phyloP scores from a whole-genome alignment of 2,329 filamentous ascomycete species.

The Lasiodiplodia hormozganensis region DNA sequence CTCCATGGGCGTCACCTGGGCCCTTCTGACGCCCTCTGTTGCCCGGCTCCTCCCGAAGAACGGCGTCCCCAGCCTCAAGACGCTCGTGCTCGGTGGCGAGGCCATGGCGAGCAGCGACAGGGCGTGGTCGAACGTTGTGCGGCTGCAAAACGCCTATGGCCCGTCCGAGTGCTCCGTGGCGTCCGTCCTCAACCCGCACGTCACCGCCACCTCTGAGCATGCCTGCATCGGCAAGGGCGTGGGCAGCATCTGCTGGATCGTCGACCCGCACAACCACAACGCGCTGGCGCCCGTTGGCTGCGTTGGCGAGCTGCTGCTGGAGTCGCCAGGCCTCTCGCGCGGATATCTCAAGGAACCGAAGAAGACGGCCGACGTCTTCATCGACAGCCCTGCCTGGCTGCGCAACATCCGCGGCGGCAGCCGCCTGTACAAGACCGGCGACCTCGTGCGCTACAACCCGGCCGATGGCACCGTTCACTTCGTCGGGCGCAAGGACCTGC shows the following conservation, averaged over 20 bases:
- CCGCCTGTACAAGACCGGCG: conserved; percentile 11
- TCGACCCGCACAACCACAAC: conserved; percentile 38
- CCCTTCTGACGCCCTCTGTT: conserved; percentile 48
- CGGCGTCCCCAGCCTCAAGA: conserved; percentile 46
- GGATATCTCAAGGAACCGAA: conserved; percentile 44
- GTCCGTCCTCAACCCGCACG: conserved; percentile 32
- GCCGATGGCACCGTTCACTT: conserved; percentile 45
- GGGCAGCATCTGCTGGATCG: conserved; percentile 35
- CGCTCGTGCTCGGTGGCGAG: conserved; percentile 43
- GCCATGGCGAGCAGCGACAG: conserved; percentile 31
- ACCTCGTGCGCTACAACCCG: conserved; percentile 37
- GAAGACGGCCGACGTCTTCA: conserved; percentile 43
- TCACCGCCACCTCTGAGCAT: not conserved
- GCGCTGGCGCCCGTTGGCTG: conserved; percentile 44
- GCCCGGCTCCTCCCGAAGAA: conserved; percentile 47
- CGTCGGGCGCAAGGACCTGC: conserved; percentile 43
- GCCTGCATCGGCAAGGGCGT: conserved; percentile 1
- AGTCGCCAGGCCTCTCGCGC: conserved; percentile 43
- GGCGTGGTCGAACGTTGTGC: conserved; percentile 32
- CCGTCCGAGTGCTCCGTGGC: conserved; percentile 12
- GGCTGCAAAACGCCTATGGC: conserved; percentile 10
- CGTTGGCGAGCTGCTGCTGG: conserved; percentile 45
- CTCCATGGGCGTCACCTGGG: conserved; percentile 34
- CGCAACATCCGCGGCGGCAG: not conserved
- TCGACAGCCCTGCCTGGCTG: conserved; percentile 33